phyloP scores from a whole-genome alignment of 768 basidiomycete species.

The Strobilomyces echinocephalus region DNA sequence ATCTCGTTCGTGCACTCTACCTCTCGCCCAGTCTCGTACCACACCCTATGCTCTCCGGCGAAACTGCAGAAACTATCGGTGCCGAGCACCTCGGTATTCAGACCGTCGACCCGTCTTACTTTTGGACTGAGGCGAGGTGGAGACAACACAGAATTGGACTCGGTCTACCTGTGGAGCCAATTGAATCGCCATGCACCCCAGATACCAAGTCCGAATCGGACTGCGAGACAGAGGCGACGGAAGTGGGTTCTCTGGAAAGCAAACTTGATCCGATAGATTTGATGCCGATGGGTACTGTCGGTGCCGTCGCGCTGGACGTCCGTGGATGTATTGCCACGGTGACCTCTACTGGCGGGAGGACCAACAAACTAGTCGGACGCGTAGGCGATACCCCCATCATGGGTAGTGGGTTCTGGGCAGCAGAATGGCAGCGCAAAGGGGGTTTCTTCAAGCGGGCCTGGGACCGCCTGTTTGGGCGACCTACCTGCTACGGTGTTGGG shows the following conservation, averaged over 20 bases:
- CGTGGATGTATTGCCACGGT: constrained; percentile 67
- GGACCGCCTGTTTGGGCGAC: constrained; percentile 36
- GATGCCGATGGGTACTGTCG: constrained; percentile 75
- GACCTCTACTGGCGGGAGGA: constrained; percentile 79
- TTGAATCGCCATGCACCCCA: constrained; percentile 31
- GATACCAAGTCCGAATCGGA: constrained; percentile 5
- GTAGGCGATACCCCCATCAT: constrained; percentile 78
- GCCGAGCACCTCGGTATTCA: constrained; percentile 44
- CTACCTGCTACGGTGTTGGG: constrained; percentile 48
- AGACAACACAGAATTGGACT: constrained; percentile 68
- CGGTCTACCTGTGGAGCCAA: constrained; percentile 65
- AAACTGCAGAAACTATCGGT: constrained; percentile 58
- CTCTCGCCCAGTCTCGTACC: constrained; percentile 57
- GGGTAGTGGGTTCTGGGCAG: constrained; percentile 81
- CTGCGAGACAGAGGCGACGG: constrained; percentile 16
- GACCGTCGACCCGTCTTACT: constrained; percentile 72
- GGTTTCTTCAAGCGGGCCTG: constrained; percentile 34
- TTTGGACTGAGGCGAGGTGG: constrained; percentile 74
- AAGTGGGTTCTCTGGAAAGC: constrained; percentile 15
- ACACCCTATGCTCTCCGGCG: constrained; percentile 69
- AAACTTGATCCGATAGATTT: constrained; percentile 42
- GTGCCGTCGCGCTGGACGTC: constrained; percentile 75
- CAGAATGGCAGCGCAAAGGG: constrained; percentile 55
- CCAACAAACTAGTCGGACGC: constrained; percentile 79
- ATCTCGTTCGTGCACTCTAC: constrained; percentile 66